phyloP scores from a whole-genome alignment of 176 grass and related monocot species.

The bread wheat (Triticum aestivum) region IWGSC_CS_RefSeq_v2.1 NC_057797.1:366698562-366699061 shows the following conservation, averaged over 20 bases:
- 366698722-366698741: not conserved
- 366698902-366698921: not conserved
- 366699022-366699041: conserved; percentile 21
- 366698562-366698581: not conserved
- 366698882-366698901: not conserved
- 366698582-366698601: not conserved
- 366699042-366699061: conserved; percentile 99
- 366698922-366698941: not conserved
- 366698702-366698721: not conserved
- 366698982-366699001: not conserved
- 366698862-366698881: not conserved
- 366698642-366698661: not conserved
- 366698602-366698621: not conserved
- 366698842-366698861: not conserved
- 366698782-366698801: no score
- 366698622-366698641: not conserved
- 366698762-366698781: not conserved
- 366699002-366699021: conserved; percentile 6
- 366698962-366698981: not conserved
- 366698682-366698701: not conserved
- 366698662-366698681: not conserved
- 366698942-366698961: not conserved
- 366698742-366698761: conserved; percentile 8
- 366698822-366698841: not conserved
- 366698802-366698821: no score